These are phyloP conservation scores for Malassezia pachydermatis DNA, from an alignment of 1,284 basidiomycete species.

Conservation along the genomic window DNA sequence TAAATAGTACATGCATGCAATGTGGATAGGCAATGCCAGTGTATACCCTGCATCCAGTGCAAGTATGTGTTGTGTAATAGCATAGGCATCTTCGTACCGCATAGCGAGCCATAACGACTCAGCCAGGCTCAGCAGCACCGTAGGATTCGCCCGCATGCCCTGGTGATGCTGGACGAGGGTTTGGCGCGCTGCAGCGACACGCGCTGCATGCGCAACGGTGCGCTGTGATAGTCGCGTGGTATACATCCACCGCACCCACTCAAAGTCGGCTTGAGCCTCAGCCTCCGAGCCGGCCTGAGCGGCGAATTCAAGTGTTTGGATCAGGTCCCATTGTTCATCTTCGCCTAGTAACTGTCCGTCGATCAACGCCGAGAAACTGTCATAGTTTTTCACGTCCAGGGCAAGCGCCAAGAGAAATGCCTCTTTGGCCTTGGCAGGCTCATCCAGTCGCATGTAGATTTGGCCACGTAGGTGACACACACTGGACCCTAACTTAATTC, in stretches of 20 bases:
- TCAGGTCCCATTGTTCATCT: conserved; percentile 71
- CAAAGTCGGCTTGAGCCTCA: conserved; percentile 59
- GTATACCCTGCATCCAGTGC: conserved; percentile 32
- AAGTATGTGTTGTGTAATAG: conserved; percentile 57
- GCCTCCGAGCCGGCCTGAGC: conserved; percentile 59
- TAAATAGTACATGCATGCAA: conserved; percentile 94
- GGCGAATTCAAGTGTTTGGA: conserved; percentile 69
- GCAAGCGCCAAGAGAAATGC: conserved; percentile 89
- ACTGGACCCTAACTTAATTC: conserved; percentile 47
- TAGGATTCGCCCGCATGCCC: conserved; percentile 69
- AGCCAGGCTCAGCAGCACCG: conserved; percentile 81
- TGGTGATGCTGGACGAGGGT: conserved; percentile 60
- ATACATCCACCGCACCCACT: conserved; percentile 83
- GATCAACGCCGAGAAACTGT: conserved; percentile 81
- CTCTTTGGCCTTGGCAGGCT: conserved; percentile 75
- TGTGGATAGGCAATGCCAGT: conserved; percentile 67
- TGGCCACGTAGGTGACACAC: conserved; percentile 84
- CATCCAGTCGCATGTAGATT: conserved; percentile 84
- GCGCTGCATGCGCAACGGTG: conserved; percentile 19
- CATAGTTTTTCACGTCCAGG: conserved; percentile 93
- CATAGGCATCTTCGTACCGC: conserved; percentile 85
- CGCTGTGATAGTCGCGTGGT: conserved; percentile 76
- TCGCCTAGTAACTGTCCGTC: conserved; percentile 59
- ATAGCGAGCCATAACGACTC: conserved; percentile 78
- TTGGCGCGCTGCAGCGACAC: conserved; percentile 33